Evolutionary conservation across 352 stramenopile species (phyloP).

Genomic region (Phytophthora vignae): DNA sequence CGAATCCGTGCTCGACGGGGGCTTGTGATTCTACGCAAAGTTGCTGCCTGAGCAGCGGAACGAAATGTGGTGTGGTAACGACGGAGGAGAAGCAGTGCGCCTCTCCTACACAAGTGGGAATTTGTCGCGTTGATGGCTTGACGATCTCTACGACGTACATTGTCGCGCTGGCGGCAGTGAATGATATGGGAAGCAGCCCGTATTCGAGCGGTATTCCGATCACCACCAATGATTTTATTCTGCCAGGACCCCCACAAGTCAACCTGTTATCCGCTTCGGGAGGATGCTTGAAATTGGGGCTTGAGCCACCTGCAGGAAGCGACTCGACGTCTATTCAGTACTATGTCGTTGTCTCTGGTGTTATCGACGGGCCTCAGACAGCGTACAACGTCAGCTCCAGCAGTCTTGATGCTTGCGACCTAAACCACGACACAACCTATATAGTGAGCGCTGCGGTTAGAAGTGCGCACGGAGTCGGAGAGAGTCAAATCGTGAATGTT

Average conservation of each 20-base stretch:
- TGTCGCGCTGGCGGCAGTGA: conserved; percentile 38
- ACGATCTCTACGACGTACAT: conserved; percentile 38
- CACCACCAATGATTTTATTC: conserved; percentile 26
- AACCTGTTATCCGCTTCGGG: conserved; percentile 27
- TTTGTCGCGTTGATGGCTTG: conserved; percentile 43
- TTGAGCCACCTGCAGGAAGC: conserved; percentile 31
- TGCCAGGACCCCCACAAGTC: conserved; percentile 39
- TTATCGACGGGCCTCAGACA: not conserved
- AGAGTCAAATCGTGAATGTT: conserved; percentile 19
- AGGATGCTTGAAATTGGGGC: conserved; percentile 6
- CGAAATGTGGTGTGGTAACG: conserved; percentile 33
- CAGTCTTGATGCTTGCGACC: conserved; percentile 18
- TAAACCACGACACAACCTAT: conserved; percentile 43
- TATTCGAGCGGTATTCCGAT: conserved; percentile 27
- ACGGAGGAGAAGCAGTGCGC: conserved; percentile 25
- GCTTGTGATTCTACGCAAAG: conserved; percentile 13
- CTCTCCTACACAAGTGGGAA: not conserved
- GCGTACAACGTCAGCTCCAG: not conserved
- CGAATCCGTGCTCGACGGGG: conserved; percentile 7
- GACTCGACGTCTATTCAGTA: conserved; percentile 32
- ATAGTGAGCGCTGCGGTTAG: conserved; percentile 23
- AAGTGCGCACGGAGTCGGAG: conserved; percentile 38
- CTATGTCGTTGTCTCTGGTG: conserved; percentile 8
- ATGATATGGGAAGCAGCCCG: conserved; percentile 43
- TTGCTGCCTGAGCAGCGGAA: conserved; percentile 33